Conservation (phyloP, 805 yeast species). For the Starmerella floricola region DNA sequence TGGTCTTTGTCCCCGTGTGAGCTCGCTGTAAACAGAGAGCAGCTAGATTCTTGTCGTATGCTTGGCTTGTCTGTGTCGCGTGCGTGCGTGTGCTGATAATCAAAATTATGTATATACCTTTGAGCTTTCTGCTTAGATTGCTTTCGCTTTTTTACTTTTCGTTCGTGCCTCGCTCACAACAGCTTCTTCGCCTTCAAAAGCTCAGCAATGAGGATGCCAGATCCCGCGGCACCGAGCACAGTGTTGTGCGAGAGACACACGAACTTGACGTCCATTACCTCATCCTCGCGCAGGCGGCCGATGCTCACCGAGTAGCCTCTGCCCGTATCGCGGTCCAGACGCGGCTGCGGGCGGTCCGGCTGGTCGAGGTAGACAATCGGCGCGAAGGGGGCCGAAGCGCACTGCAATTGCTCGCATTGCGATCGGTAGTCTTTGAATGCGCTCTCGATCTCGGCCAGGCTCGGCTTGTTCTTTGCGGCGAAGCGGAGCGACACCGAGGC, state of each 20-base stretch:
- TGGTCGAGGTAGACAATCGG: slow-evolving; percentile 87
- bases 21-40: no score
- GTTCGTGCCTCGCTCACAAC: slow-evolving; percentile 34
- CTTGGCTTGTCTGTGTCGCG: no score
- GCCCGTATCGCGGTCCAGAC: slow-evolving; percentile 93
- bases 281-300: slow-evolving; percentile 87
- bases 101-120: not conserved
- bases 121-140: not conserved
- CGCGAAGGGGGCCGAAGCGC: slow-evolving; percentile 86
- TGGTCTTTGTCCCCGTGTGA: no score
- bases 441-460: slow-evolving; percentile 64
- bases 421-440: slow-evolving; percentile 62
- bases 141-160: not conserved
- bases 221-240: slow-evolving; percentile 96
- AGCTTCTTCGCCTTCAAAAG: slow-evolving; percentile 63
- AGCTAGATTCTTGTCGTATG: no score
- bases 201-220: slow-evolving; percentile 93
- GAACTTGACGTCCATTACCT: slow-evolving; percentile 88
- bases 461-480: slow-evolving; percentile 71
- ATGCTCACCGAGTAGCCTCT: slow-evolving; percentile 88
- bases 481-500: slow-evolving; percentile 84
- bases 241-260: slow-evolving; percentile 97
- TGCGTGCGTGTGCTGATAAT: no score
- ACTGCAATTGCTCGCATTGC: slow-evolving; percentile 67
- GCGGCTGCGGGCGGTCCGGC: slow-evolving; percentile 90